A percentile compares a stretch with the other conserved stretches of the same genome.
These are phyloP conservation scores for Chaetomiaceae sp. DNA, from an alignment of 2,329 filamentous ascomycete genomes.

Conservation along the genomic window DNA sequence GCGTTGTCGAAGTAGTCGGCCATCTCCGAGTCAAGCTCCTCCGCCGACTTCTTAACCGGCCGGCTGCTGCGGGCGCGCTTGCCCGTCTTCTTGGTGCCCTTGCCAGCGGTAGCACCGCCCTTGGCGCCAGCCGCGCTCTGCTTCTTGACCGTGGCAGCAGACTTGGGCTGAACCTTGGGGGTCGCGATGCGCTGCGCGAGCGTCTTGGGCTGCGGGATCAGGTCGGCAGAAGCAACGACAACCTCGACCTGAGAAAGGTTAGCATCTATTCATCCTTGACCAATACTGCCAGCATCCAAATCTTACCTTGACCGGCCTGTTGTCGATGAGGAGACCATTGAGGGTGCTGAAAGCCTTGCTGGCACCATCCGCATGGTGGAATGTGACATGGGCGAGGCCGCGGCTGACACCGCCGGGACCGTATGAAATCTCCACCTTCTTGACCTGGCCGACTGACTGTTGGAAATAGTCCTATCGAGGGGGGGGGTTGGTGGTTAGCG, in stretches of 20 bases:
- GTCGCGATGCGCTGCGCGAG: conserved; percentile 79
- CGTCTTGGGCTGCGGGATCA: conserved; percentile 61
- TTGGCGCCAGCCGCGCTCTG: conserved; percentile 44
- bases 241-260: conserved; percentile 68
- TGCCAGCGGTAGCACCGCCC: conserved; percentile 32
- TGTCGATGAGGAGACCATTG: conserved; percentile 87
- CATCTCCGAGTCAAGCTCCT: conserved; percentile 98
- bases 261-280: conserved; percentile 1
- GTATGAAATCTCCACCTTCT: conserved; percentile 86
- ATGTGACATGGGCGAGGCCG: conserved; percentile 86
- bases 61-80: conserved; percentile 56
- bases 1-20: conserved; percentile 74
- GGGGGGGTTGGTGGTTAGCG: conserved; percentile 64
- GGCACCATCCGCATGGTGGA: conserved; percentile 74
- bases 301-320: conserved; percentile 79
- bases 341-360: conserved; percentile 76
- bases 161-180: conserved; percentile 73
- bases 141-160: conserved; percentile 69
- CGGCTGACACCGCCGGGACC: conserved; percentile 88
- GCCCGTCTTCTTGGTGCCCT: conserved; percentile 44
- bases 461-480: conserved; percentile 89
- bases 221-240: conserved; percentile 70
- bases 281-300: neutral
- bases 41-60: conserved; percentile 79
- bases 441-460: conserved; percentile 82